phyloP scores from a whole-genome alignment of 345 rosid genomes.

The Anastatica hierochuntica region DNA sequence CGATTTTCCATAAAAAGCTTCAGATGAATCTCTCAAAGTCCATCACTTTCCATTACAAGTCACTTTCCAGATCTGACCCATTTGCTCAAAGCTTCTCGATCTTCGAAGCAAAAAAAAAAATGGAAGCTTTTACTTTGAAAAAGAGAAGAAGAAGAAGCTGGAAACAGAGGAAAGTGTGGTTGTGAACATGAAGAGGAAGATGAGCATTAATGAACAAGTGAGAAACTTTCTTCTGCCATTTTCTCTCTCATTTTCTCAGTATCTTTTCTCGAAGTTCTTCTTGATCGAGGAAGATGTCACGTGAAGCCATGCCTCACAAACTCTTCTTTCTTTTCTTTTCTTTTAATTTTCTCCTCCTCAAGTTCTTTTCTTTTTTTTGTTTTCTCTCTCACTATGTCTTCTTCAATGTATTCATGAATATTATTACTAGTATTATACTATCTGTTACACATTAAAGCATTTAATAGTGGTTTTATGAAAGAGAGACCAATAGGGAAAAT shows the following conservation, averaged over 20 bases:
- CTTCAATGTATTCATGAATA: slow-evolving; percentile 16
- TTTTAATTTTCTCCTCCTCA: background rate
- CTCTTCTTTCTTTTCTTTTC: background rate
- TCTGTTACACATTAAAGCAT: slow-evolving; percentile 4
- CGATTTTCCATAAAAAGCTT: slow-evolving; percentile 21
- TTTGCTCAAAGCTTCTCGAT: slow-evolving; percentile 17
- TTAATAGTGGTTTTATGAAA: slow-evolving; percentile 14
- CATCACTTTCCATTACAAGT: slow-evolving; percentile 13
- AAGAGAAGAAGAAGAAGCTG: background rate
- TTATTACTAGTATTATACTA: background rate
- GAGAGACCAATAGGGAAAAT: slow-evolving; percentile 5
- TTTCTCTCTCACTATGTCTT: slow-evolving; percentile 12
- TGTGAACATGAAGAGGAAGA: slow-evolving; percentile 3
- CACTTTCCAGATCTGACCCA: slow-evolving; percentile 25
- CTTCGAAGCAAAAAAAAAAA: background rate
- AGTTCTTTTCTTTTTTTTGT: background rate
- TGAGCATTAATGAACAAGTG: slow-evolving; percentile 2
- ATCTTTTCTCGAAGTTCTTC: slow-evolving; percentile 34
- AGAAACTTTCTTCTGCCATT: background rate
- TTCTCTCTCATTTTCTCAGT: slow-evolving; percentile 21
- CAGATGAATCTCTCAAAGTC: background rate
- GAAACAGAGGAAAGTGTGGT: slow-evolving; percentile 2
- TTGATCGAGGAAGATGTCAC: slow-evolving; percentile 37
- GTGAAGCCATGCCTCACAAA: slow-evolving; percentile 39
- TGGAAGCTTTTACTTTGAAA: background rate